These are phyloP conservation scores for Sporodiniella umbellata DNA, from an alignment of 371 early-diverging fungal species.

Conservation along the genomic window DNA sequence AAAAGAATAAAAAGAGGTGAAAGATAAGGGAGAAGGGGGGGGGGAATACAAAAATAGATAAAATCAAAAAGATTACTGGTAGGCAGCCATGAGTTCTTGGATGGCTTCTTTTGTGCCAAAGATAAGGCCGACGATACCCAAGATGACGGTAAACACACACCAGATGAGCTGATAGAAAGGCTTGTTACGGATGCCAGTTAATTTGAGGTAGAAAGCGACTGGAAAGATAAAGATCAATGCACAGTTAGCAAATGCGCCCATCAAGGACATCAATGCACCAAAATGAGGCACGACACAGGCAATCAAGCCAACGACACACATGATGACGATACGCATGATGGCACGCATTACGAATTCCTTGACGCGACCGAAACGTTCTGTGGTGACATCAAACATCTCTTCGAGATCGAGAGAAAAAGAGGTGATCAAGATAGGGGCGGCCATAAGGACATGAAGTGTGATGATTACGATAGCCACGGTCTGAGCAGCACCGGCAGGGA, in stretches of 20 bases:
- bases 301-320: conserved; percentile 44
- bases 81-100: conserved; percentile 40
- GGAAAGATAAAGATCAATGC: conserved; percentile 84
- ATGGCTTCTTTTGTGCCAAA: conserved; percentile 77
- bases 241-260: conserved; percentile 80
- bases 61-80: too few species aligned
- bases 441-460: conserved; percentile 74
- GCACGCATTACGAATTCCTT: conserved; percentile 19
- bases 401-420: conserved; percentile 71
- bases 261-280: conserved; percentile 75
- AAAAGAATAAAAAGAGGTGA: neutral
- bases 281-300: conserved; percentile 79
- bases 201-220: conserved; percentile 71
- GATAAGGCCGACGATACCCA: conserved; percentile 72
- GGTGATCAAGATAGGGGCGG: conserved; percentile 75
- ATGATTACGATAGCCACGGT: conserved; percentile 66
- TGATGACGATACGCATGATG: conserved; percentile 8
- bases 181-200: conserved; percentile 67
- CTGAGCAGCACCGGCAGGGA: conserved; percentile 61
- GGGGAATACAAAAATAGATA: too few species aligned
- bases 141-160: conserved; percentile 53
- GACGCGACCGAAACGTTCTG: conserved; percentile 36
- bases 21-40: too few species aligned
- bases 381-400: conserved; percentile 46
- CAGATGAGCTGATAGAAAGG: conserved; percentile 53